Conservation (phyloP, 495 filamentous ascomycete genomes). For the Chaetomium fimeti region DNA sequence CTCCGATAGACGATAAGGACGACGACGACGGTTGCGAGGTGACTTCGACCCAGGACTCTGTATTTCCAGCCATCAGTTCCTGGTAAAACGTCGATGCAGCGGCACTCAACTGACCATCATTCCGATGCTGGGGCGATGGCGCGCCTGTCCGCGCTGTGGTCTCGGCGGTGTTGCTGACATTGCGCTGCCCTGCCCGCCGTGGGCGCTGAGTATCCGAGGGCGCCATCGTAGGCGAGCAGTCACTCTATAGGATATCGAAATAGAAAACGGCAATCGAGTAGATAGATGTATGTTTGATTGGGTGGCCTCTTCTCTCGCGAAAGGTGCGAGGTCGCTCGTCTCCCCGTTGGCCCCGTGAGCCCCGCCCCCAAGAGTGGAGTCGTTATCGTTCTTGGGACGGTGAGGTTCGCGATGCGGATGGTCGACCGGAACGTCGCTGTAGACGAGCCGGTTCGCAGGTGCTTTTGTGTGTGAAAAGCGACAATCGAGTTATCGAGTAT, state of each 20-base stretch:
- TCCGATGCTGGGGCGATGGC: conserved; percentile 31
- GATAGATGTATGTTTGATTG: conserved; percentile 7
- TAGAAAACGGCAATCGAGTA: not conserved
- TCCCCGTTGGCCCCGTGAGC: conserved; percentile 13
- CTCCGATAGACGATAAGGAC: conserved; percentile 82
- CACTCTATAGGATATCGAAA: conserved; percentile 1
- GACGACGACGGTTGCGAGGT: conserved; percentile 86
- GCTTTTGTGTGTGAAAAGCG: not conserved
- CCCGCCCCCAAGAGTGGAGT: conserved; percentile 22
- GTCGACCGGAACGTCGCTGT: conserved; percentile 1
- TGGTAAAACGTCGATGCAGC: not conserved
- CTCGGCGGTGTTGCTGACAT: conserved; percentile 14
- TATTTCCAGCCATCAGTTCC: conserved; percentile 40
- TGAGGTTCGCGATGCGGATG: conserved; percentile 6
- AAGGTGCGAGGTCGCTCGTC: conserved; percentile 9
- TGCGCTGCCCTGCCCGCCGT: conserved; percentile 16
- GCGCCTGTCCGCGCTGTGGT: conserved; percentile 21
- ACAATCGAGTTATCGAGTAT: not conserved
- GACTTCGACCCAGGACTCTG: conserved; percentile 97
- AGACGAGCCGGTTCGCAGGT: conserved; percentile 2
- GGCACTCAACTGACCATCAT: conserved; percentile 39
- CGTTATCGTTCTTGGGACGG: conserved; percentile 9
- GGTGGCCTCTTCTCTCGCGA: not conserved
- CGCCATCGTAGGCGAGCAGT: conserved; percentile 22
- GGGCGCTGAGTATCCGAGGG: conserved; percentile 24